These are phyloP conservation scores for Coelastrella sp. DNA, from an alignment of 139 green algal genomes.

Conservation along the genomic window DNA sequence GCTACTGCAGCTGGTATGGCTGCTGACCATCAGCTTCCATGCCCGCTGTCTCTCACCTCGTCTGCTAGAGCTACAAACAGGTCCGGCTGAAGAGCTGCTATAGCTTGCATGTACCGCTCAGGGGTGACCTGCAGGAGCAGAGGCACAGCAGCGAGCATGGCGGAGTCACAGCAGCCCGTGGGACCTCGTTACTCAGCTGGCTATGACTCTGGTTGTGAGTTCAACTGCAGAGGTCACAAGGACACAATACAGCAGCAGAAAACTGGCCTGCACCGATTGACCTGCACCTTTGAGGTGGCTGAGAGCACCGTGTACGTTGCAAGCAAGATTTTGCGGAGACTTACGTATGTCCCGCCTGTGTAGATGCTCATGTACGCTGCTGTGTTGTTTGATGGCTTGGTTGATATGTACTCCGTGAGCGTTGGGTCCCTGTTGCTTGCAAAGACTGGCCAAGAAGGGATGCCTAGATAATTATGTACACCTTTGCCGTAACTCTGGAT, in stretches of 20 bases:
- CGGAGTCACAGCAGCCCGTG: too few species aligned
- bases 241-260: too few species aligned
- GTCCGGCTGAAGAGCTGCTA: conserved; percentile 72
- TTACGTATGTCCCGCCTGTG: conserved; percentile 53
- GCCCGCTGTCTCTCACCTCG: conserved; percentile 59
- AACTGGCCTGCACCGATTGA: too few species aligned
- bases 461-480: conserved; percentile 60
- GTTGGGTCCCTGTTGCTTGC: conserved; percentile 73
- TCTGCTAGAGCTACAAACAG: conserved; percentile 73
- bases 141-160: too few species aligned
- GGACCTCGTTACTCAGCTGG: too few species aligned
- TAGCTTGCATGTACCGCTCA: conserved; percentile 69
- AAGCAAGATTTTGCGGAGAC: background rate
- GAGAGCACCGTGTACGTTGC: too few species aligned
- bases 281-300: too few species aligned
- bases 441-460: conserved; percentile 56
- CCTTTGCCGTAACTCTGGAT: conserved; percentile 45
- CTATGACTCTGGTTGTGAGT: too few species aligned
- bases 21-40: background rate
- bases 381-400: conserved; percentile 53
- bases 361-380: conserved; percentile 63
- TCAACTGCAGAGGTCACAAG: too few species aligned
- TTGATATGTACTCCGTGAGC: conserved; percentile 62
- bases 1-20: too few species aligned
- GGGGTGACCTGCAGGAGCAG: conserved; percentile 55